phyloP scores from a whole-genome alignment of 768 basidiomycete species.

The Dictyophora rubrovolvata region DNA sequence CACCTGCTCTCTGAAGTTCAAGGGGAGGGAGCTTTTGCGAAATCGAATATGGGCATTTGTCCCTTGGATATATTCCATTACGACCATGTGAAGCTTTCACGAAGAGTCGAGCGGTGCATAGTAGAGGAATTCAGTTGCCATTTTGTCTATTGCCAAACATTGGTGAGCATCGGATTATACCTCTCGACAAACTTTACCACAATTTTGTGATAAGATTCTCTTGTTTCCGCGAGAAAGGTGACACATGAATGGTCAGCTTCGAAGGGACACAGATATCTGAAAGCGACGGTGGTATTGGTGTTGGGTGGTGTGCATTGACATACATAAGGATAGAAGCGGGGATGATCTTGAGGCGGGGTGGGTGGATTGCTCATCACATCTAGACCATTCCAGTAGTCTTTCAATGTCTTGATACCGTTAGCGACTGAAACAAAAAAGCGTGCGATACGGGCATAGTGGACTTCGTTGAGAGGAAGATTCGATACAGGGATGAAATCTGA shows the following conservation, averaged over 20 bases:
- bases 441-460: neutral
- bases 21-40: slow-evolving; percentile 12
- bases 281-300: slow-evolving; percentile 1
- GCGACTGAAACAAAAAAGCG: too few species aligned
- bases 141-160: slow-evolving; percentile 18
- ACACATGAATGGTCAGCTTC: slow-evolving; percentile 15
- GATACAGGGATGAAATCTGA: slow-evolving; percentile 28
- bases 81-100: too few species aligned
- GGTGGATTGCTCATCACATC: too few species aligned
- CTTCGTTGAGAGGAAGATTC: slow-evolving; percentile 11
- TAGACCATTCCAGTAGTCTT: slow-evolving; percentile 6
- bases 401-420: too few species aligned
- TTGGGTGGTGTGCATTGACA: slow-evolving; percentile 1
- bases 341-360: neutral
- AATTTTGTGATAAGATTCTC: slow-evolving; percentile 11
- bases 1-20: slow-evolving; percentile 8
- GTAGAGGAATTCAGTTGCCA: slow-evolving; percentile 24
- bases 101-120: slow-evolving; percentile 15
- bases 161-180: slow-evolving; percentile 26
- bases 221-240: slow-evolving; percentile 16
- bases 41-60: neutral
- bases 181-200: slow-evolving; percentile 30
- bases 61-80: too few species aligned
- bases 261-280: slow-evolving; percentile 17
- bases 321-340: neutral